Percentiles rank a stretch among this genome's conserved stretches.
phyloP scores from a whole-genome alignment of 164 flowering plant genomes.

The Magnolia changhungtana region DNA sequence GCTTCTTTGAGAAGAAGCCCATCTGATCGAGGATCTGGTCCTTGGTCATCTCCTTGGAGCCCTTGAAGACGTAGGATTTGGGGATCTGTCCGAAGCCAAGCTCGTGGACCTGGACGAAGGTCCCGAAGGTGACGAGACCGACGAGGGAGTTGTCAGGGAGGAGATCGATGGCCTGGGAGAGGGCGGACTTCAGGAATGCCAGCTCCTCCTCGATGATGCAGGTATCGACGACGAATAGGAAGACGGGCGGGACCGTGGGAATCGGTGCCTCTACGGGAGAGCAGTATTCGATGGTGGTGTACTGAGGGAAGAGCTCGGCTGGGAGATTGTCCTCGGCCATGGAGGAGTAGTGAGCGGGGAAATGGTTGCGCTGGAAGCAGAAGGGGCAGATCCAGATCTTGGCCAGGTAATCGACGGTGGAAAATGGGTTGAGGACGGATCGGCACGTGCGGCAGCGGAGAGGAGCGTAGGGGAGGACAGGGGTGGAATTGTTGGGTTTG shows the following conservation, averaged over 20 bases:
- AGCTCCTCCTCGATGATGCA: conserved; percentile 91
- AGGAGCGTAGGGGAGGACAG: conserved; percentile 76
- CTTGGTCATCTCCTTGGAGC: conserved; percentile 70
- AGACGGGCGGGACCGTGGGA: conserved; percentile 56
- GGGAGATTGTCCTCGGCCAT: conserved; percentile 74
- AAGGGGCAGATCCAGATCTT: conserved; percentile 97
- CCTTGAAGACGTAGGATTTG: conserved; percentile 75
- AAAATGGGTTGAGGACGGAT: conserved; percentile 84
- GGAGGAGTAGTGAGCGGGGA: conserved; percentile 62
- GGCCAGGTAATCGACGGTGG: conserved; percentile 66
- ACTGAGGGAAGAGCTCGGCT: conserved; percentile 83
- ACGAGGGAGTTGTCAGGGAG: conserved; percentile 76
- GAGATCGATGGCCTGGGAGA: conserved; percentile 68
- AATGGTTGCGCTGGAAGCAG: conserved; percentile 80
- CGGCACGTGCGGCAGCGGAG: conserved; percentile 86
- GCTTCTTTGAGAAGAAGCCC: conserved; percentile 72
- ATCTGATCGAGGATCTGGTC: conserved; percentile 83
- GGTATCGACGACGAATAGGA: conserved; percentile 73
- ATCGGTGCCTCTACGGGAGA: conserved; percentile 29
- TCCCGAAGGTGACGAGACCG: conserved; percentile 87
- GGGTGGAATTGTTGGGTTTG: conserved; percentile 38
- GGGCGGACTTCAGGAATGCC: conserved; percentile 57
- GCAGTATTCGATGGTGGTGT: conserved; percentile 64
- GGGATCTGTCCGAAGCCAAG: conserved; percentile 69
- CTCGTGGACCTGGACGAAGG: conserved; percentile 81